These are phyloP conservation scores for Mycosphaerelloides madeirae DNA, from an alignment of 2,329 filamentous ascomycete genomes.

Conservation along the genomic window DNA sequence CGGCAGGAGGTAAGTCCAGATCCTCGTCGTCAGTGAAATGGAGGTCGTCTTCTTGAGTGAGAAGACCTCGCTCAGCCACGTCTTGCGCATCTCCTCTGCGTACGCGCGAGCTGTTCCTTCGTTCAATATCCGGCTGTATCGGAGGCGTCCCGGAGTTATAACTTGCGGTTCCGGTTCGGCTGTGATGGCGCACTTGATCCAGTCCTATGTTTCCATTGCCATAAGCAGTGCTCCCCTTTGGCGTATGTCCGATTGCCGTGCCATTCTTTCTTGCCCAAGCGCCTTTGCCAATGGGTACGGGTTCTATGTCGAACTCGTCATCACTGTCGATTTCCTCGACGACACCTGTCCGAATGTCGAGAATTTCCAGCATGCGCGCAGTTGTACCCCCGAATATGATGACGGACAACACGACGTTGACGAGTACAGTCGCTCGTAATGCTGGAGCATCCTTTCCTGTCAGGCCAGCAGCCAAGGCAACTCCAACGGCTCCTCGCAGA, in stretches of 20 bases:
- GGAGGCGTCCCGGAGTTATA: slow-evolving; percentile 52
- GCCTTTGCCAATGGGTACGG: slow-evolving; percentile 56
- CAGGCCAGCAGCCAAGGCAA: slow-evolving; percentile 85
- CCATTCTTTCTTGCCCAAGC: slow-evolving; percentile 78
- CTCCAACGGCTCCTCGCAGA: slow-evolving; percentile 88
- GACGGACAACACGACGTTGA: slow-evolving; percentile 94
- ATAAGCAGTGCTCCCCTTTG: slow-evolving; percentile 52
- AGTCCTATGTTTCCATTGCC: slow-evolving; percentile 32
- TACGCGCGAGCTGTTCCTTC: slow-evolving; percentile 50
- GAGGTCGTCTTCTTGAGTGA: slow-evolving; percentile 45
- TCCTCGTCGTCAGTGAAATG: slow-evolving; percentile 45
- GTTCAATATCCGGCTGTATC: slow-evolving; percentile 40
- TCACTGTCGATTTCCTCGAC: slow-evolving; percentile 96
- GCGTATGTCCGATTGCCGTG: slow-evolving; percentile 70
- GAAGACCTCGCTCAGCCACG: slow-evolving; percentile 50
- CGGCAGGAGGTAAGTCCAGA: slow-evolving; percentile 54
- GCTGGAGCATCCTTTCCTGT: slow-evolving; percentile 67
- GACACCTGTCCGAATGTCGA: slow-evolving; percentile 93
- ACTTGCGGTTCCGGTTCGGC: slow-evolving; percentile 48
- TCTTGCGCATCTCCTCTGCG: slow-evolving; percentile 40
- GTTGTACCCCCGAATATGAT: slow-evolving; percentile 99
- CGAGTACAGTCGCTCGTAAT: slow-evolving; percentile 88
- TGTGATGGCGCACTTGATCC: slow-evolving; percentile 15
- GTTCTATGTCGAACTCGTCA: slow-evolving; percentile 96
- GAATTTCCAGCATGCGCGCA: slow-evolving; percentile 92